A percentile compares a stretch with the other conserved stretches of the same genome.
These are phyloP conservation scores for Ilex asprella DNA, from an alignment of 257 asterid genomes.

Conservation along the genomic window DNA sequence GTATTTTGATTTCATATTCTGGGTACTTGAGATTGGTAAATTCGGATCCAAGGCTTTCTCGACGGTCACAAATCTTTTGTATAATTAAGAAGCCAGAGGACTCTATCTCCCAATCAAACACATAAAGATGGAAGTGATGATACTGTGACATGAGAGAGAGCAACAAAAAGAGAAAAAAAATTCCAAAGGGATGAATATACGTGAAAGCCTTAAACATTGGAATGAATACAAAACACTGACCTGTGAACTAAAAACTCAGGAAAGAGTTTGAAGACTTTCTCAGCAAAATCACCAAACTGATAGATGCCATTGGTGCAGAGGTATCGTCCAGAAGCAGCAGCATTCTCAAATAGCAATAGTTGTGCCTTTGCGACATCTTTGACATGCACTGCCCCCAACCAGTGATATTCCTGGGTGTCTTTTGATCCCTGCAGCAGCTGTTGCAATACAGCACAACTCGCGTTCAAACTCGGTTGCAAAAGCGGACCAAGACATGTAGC, in stretches of 20 bases:
- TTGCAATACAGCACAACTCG: constrained; percentile 78
- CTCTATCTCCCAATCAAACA: too few relatives aligned
- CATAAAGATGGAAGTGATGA: too few relatives aligned
- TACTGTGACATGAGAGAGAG: too few relatives aligned
- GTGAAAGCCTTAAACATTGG: not conserved
- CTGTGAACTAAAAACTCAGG: constrained; percentile 77
- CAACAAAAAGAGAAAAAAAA: too few relatives aligned
- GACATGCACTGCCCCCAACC: constrained; percentile 94
- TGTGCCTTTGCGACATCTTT: constrained; percentile 83
- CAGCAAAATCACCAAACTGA: constrained; percentile 71
- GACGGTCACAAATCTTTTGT: too few relatives aligned
- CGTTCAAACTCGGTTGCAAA: constrained; percentile 65
- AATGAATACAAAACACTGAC: constrained; percentile 27
- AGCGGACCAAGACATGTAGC: constrained; percentile 74
- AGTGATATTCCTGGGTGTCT: constrained; percentile 76
- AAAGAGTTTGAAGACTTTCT: constrained; percentile 44
- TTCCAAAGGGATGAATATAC: too few relatives aligned
- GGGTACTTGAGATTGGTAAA: too few relatives aligned
- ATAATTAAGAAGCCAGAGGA: too few relatives aligned
- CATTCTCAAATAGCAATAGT: constrained; percentile 50
- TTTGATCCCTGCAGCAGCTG: constrained; percentile 70
- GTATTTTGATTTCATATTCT: too few relatives aligned
- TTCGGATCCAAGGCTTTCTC: too few relatives aligned
- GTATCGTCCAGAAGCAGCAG: constrained; percentile 68
- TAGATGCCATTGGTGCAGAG: constrained; percentile 85